Conservation (phyloP, 176 grass and related monocot species). For the Stipa capillata region DNA sequence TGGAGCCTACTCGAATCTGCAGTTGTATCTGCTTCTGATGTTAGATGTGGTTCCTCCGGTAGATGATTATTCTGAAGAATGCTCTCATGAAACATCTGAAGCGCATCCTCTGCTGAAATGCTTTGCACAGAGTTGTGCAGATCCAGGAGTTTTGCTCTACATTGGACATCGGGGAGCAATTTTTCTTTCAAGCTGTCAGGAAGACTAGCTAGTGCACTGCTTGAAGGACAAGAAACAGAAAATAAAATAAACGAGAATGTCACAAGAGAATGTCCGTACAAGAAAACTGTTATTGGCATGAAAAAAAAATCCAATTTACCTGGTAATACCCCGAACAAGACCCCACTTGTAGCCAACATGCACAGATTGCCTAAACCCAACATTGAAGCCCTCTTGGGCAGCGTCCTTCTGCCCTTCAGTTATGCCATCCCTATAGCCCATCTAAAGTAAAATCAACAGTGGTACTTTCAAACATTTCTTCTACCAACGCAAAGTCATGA, state of each 20-base stretch:
- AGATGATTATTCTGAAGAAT: conserved; percentile 12
- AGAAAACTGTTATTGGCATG: not conserved
- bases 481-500: not conserved
- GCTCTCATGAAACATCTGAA: conserved; percentile 21
- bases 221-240: not conserved
- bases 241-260: not conserved
- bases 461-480: not conserved
- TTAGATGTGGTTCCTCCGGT: not conserved
- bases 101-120: conserved; percentile 36
- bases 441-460: conserved; percentile 28
- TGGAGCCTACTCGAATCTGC: conserved; percentile 24
- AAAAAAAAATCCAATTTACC: conserved; percentile 15
- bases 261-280: not conserved
- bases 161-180: conserved; percentile 18
- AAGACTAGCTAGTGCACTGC: conserved; percentile 40
- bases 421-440: conserved; percentile 88
- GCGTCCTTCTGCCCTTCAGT: conserved; percentile 63
- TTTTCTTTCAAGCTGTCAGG: conserved; percentile 25
- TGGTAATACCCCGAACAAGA: conserved; percentile 64
- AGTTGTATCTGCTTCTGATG: not conserved
- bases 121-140: conserved; percentile 17
- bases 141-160: conserved; percentile 25
- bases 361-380: conserved; percentile 69
- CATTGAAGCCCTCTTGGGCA: conserved; percentile 74
- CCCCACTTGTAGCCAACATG: conserved; percentile 67